Evolutionary conservation across 768 basidiomycete genomes (phyloP).

Genomic region (Lyophyllum semitale): DNA sequence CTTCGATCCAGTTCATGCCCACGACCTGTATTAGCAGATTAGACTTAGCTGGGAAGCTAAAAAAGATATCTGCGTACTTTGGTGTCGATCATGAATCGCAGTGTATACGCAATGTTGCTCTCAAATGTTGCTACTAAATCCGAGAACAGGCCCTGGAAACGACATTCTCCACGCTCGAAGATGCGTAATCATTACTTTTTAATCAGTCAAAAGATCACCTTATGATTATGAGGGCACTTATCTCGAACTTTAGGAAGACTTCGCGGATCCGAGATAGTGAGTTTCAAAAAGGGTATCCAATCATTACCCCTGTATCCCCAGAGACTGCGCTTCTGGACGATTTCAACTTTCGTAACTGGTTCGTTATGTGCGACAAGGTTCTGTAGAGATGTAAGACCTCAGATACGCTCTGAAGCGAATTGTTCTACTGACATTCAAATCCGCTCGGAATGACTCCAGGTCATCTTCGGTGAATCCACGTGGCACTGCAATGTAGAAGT

Average conservation of each 20-base stretch:
- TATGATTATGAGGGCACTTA: conserved; percentile 46
- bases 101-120: conserved; percentile 88
- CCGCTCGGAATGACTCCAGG: conserved; percentile 58
- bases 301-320: conserved; percentile 92
- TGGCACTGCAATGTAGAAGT: conserved; percentile 90
- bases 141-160: conserved; percentile 60
- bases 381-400: conserved; percentile 23
- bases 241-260: conserved; percentile 89
- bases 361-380: conserved; percentile 30
- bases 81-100: conserved; percentile 98
- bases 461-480: conserved; percentile 78
- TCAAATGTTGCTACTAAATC: conserved; percentile 75
- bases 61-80: conserved; percentile 49
- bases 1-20: conserved; percentile 99
- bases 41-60: conserved; percentile 7
- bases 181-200: conserved; percentile 43
- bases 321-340: conserved; percentile 68
- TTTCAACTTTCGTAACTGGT: conserved; percentile 54
- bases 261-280: conserved; percentile 74
- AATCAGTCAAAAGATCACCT: conserved; percentile 7
- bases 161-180: conserved; percentile 76
- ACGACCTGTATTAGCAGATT: conserved; percentile 62
- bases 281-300: conserved; percentile 78
- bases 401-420: background rate
- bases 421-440: conserved; percentile 68